Base-by-base conservation (phyloP, 73 alveolate genomes). In the Paramecium primaurelia region DNA sequence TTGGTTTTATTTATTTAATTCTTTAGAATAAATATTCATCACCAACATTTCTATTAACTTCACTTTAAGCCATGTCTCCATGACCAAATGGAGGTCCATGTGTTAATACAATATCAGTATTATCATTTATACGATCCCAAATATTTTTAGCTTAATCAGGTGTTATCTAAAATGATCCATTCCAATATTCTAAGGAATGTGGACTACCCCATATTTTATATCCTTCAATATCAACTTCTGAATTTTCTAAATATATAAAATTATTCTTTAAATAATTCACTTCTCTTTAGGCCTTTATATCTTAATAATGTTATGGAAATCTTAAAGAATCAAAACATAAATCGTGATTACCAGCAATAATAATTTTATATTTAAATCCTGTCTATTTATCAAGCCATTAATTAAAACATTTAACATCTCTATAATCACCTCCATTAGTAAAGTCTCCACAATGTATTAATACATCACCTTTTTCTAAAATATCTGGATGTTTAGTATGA, bases 301-400 rank as follows among this genome's bases (percentile, higher is more conserved):
- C 6, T 0, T 49, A 1, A 5, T 1, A 22, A 1, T 45, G 4
- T 10, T 20, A 30, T 7, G n/a, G 4, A 30, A 25, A 92, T 16
- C 58, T 36, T 22, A 16, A 44, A 49, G 37, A 6, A 49, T 94
- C 97, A 26, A 94, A 92, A 3, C 95, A 22, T 8, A 86, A n/a
- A 20, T 94, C 97, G 73, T 94, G 97, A 30, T 94, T 94, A 1
- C 97, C 97, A n/a, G 97, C 92, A 26, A 94, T 86, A 1, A 93
- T 88, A n/a, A 94, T 45, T 92, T 93, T 94, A 58, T 93, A 60
- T 86, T 94, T 40, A 30, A 75, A 80, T 51, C 14, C 30, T 8
- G 26, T 10, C 4, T 37, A n/a, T 51, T 40, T 75, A 22, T 54
- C 69, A 34, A 94, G 42, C 95, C 95, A 94, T 14, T 58, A 51